phyloP scores from a whole-genome alignment of 345 rosid species.

The Balakata baccata region DNA sequence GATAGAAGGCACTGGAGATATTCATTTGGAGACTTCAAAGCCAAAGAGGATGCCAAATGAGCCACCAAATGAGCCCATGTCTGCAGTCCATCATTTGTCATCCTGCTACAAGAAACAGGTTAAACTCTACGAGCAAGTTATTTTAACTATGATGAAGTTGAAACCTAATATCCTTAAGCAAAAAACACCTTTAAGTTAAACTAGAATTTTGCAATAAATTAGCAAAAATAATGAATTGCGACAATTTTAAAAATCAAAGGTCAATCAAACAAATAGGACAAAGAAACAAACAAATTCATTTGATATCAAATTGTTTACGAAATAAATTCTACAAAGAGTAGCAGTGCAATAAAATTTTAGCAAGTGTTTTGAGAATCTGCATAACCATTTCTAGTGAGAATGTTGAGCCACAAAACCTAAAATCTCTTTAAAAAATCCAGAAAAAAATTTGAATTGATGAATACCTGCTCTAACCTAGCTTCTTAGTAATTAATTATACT shows the following conservation, averaged over 20 bases:
- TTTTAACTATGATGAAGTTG: not conserved
- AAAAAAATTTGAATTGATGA: not conserved
- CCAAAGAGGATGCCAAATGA: constrained; percentile 85
- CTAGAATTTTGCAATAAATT: not conserved
- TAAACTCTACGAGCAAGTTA: constrained; percentile 11
- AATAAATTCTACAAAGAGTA: not conserved
- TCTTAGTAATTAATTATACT: too few species aligned
- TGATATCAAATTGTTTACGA: not conserved
- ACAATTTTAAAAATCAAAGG: not conserved
- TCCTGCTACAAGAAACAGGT: constrained; percentile 41
- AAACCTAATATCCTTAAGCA: not conserved
- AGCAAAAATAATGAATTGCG: constrained; percentile 10
- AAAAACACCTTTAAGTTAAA: not conserved
- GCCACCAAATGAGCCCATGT: constrained; percentile 95
- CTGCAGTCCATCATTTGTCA: constrained; percentile 94
- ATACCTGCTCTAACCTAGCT: constrained; percentile 96
- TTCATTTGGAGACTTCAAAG: constrained; percentile 78
- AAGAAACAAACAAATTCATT: not conserved
- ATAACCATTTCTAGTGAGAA: not conserved
- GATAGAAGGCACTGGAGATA: constrained; percentile 94
- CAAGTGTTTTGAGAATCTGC: not conserved
- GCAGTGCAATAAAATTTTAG: not conserved
- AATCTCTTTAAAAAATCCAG: not conserved
- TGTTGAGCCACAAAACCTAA: not conserved
- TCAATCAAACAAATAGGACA: not conserved